phyloP scores from a whole-genome alignment of 306 rosid genomes.

The Mucuna pruriens region DNA sequence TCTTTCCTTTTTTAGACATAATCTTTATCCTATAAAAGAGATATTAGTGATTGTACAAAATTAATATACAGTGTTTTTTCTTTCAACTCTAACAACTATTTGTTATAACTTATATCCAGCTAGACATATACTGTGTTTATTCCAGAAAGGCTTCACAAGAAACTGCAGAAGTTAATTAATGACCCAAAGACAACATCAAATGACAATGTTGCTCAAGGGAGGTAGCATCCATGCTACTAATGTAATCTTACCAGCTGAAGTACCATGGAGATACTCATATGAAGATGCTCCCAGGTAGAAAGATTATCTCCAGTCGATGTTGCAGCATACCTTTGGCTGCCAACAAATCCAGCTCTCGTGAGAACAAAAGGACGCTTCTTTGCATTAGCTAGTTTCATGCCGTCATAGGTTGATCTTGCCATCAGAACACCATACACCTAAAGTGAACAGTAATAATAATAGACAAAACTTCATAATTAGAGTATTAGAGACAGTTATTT shows the following conservation, averaged over 20 bases:
- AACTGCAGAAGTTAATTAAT: slow-evolving; percentile 9
- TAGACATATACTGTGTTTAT: not conserved
- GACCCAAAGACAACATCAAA: slow-evolving; percentile 5
- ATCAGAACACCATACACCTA: slow-evolving; percentile 90
- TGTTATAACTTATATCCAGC: slow-evolving; percentile 1
- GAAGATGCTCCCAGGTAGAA: slow-evolving; percentile 95
- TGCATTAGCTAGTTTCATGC: slow-evolving; percentile 76
- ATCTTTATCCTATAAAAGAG: too few species aligned
- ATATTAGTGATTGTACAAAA: too few species aligned
- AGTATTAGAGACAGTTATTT: too few species aligned
- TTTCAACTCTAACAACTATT: too few species aligned
- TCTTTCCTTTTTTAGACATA: too few species aligned
- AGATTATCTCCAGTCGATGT: slow-evolving; percentile 97
- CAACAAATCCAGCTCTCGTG: slow-evolving; percentile 93
- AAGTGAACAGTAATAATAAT: slow-evolving; percentile 36
- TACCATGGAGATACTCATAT: slow-evolving; percentile 96
- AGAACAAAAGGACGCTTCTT: slow-evolving; percentile 93
- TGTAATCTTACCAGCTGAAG: slow-evolving; percentile 83
- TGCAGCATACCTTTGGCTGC: slow-evolving; percentile 96
- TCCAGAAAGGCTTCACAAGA: slow-evolving; percentile 4
- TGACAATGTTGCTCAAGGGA: slow-evolving; percentile 34
- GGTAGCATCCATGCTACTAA: slow-evolving; percentile 11
- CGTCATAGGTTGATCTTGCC: slow-evolving; percentile 95
- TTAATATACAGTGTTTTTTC: too few species aligned
- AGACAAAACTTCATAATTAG: not conserved